Conservation (phyloP, 1,284 basidiomycete genomes). For the Sporisorium scitamineum region DNA sequence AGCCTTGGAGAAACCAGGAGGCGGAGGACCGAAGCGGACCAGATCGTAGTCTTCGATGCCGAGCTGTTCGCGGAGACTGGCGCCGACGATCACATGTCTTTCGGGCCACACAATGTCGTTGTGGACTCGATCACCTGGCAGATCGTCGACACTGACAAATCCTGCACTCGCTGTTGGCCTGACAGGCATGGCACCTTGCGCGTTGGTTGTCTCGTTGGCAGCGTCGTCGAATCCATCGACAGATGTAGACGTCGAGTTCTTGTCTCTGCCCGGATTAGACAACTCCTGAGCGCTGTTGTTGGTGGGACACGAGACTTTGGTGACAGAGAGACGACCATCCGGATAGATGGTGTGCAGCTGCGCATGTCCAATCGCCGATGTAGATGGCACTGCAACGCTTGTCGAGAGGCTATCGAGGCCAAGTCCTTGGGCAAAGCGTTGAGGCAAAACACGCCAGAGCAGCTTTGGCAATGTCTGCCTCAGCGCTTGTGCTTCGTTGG, state of each 20-base stretch:
- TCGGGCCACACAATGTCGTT: constrained; percentile 49
- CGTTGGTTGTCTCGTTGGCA: background rate
- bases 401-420: constrained; percentile 8
- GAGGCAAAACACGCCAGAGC: constrained; percentile 47
- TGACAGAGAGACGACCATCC: constrained; percentile 51
- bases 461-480: constrained; percentile 36
- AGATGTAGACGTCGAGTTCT: constrained; percentile 1
- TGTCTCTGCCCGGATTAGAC: constrained; percentile 27
- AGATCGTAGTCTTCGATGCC: constrained; percentile 60
- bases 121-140: constrained; percentile 8
- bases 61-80: constrained; percentile 50
- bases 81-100: constrained; percentile 55
- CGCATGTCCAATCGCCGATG: background rate
- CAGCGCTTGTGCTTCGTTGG: constrained; percentile 8
- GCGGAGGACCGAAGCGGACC: constrained; percentile 49
- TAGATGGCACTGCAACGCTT: constrained; percentile 30
- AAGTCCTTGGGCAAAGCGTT: constrained; percentile 28
- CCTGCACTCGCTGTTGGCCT: constrained; percentile 52
- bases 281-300: constrained; percentile 43
- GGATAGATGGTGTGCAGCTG: constrained; percentile 42
- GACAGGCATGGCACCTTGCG: constrained; percentile 19
- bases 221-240: constrained; percentile 16
- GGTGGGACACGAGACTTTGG: constrained; percentile 53
- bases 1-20: constrained; percentile 40
- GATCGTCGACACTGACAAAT: constrained; percentile 25